Conservation (phyloP, 305 asterid genomes). For the Galium porrigens region DNA sequence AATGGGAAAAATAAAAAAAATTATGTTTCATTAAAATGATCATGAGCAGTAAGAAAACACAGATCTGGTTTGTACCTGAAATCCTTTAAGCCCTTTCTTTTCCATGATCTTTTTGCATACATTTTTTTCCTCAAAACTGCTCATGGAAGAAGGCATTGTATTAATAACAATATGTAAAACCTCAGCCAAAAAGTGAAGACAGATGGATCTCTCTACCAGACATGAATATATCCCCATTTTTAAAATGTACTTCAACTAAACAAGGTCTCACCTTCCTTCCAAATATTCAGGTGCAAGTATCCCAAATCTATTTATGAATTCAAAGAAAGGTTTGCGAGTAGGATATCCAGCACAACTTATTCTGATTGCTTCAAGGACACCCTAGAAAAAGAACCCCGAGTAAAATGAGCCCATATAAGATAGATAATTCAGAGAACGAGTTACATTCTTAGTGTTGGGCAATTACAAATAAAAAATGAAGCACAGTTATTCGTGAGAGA, state of each 20-base stretch:
- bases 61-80: constrained; percentile 46
- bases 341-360: constrained; percentile 99
- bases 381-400: constrained; percentile 41
- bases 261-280: constrained; percentile 51
- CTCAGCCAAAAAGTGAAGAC: constrained; percentile 9
- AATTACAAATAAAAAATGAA: background rate
- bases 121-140: constrained; percentile 75
- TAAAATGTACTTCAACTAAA: constrained; percentile 19
- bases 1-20: background rate
- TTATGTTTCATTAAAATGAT: background rate
- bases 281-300: constrained; percentile 85
- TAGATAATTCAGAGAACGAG: constrained; percentile 9
- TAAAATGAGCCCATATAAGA: constrained; percentile 17
- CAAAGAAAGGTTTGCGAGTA: constrained; percentile 93
- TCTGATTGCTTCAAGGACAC: constrained; percentile 97
- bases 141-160: constrained; percentile 19
- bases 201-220: constrained; percentile 4
- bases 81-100: constrained; percentile 74
- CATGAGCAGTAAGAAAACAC: constrained; percentile 1
- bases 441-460: background rate
- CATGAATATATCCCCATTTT: constrained; percentile 9
- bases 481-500: background rate
- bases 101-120: constrained; percentile 79
- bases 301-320: constrained; percentile 86
- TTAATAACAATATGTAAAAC: constrained; percentile 16